Evolutionary conservation across 2,329 filamentous ascomycete species (phyloP), one percentile per base, ranked within the genome.

Genomic region (Microdochium trichocladiopsis): DNA sequence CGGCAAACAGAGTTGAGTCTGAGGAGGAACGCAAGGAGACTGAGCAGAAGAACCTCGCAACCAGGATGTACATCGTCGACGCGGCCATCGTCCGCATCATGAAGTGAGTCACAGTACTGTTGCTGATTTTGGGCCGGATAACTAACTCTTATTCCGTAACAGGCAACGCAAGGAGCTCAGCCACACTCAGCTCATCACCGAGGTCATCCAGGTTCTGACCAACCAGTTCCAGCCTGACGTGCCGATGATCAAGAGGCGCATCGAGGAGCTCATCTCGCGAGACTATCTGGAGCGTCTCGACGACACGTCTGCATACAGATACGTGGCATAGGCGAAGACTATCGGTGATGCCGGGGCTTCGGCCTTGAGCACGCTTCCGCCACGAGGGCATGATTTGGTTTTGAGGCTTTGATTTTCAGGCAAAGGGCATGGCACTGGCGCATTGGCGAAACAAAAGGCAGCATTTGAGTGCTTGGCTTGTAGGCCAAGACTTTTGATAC

Each of bases 1-100:
- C 84, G 1, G 81, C 86, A 18, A 95, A 90, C 66, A 94, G 90
- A 70, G 88, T 95, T 1, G 93, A 97, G 70, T 90, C 83, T 50
- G 74, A 81, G 57, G 75, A 80, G 2, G 83, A 87, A 68, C 74
- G 84, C 48, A 84, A 82, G 67, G 82, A 82, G 50, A 93, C 88
- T 0, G 85, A 91, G 66, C 80, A 85, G 61, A 88, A 87, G 74
- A 90, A 88, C 58, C 82, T 88, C 59, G 83, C 89, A 64, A 84
- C 81, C 22, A 76, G 88, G 56, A 79, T 78, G 47, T 84, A 87
- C 63, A 80, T 87, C 41, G 82, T 91, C 23, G 88, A 93, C 61
- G 87, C 88, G 8, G 86, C 87, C 4, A 77, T 93, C 58, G 88
- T 92, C 54, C 78, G 88, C 50, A 91, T 91, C 61, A 92, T 92